Percentiles rank a stretch among this genome's conserved stretches.
These are phyloP conservation scores for Fusarium redolens DNA, from an alignment of 2,329 filamentous ascomycete genomes.

Conservation along the genomic window DNA sequence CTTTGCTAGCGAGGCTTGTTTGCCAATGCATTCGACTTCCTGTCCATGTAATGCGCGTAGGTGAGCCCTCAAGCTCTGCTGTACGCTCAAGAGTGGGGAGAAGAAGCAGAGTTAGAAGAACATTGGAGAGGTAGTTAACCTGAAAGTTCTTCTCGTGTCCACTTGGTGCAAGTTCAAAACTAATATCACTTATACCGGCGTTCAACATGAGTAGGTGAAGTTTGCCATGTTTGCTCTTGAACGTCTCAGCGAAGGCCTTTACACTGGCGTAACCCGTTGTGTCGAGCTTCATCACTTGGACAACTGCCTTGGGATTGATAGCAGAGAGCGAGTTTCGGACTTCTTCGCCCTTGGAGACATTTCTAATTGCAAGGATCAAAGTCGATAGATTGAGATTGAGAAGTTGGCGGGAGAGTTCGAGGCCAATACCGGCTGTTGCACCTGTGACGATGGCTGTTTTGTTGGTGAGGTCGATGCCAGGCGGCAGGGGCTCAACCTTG, in stretches of 20 bases:
- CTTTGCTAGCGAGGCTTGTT: constrained; percentile 6
- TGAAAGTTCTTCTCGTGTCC: constrained; percentile 44
- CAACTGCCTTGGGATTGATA: constrained; percentile 14
- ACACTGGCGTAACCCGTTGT: constrained; percentile 23
- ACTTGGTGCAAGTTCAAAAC: background rate
- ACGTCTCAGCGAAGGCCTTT: constrained; percentile 2
- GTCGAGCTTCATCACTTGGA: constrained; percentile 35
- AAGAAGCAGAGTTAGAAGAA: constrained; percentile 36
- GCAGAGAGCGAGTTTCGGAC: constrained; percentile 24
- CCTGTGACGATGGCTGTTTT: constrained; percentile 56
- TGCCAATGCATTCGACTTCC: constrained; percentile 30
- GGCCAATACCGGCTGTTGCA: constrained; percentile 57
- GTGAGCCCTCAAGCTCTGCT: background rate
- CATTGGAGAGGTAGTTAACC: constrained; percentile 46
- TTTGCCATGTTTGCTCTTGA: background rate
- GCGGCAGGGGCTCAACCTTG: constrained; percentile 18
- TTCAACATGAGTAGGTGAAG: constrained; percentile 33
- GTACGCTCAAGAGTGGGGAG: constrained; percentile 37
- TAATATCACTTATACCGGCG: constrained; percentile 22
- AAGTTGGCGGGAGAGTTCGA: constrained; percentile 54
- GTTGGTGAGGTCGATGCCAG: constrained; percentile 36
- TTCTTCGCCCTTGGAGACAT: constrained; percentile 44
- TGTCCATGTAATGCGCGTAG: constrained; percentile 28
- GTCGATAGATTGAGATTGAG: constrained; percentile 48
- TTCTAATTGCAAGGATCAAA: constrained; percentile 56